A percentile compares a stretch with the other conserved stretches of the same genome.
Evolutionary conservation across 441 rosid species (phyloP).

Genomic region (Viola pubescens): DNA sequence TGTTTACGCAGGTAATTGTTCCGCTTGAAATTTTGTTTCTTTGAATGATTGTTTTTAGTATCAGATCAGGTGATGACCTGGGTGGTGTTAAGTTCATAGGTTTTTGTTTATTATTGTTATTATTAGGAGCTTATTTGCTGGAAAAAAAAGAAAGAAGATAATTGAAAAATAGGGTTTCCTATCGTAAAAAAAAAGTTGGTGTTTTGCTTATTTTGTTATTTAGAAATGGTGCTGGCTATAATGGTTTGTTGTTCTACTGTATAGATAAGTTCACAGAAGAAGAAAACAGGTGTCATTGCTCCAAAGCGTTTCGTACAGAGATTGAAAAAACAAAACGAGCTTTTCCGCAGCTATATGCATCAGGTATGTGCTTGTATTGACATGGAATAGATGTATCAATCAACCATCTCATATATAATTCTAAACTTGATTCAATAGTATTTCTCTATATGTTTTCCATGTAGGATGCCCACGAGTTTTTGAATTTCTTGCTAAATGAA

Average conservation of each 20-base stretch:
- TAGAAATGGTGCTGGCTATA: conserved; percentile 11
- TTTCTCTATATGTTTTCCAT: conserved; percentile 9
- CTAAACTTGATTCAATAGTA: conserved; percentile 7
- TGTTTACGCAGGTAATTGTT: conserved; percentile 70
- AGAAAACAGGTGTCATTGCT: conserved; percentile 97
- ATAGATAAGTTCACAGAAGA: conserved; percentile 95
- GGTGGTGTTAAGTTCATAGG: too few species aligned
- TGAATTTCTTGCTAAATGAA: conserved; percentile 87
- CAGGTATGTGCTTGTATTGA: conserved; percentile 43
- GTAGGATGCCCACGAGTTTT: conserved; percentile 94
- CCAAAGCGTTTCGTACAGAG: conserved; percentile 97
- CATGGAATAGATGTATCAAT: not conserved
- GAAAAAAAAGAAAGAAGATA: not conserved
- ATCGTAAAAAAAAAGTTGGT: not conserved
- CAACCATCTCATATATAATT: not conserved
- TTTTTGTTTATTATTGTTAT: not conserved
- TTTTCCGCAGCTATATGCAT: conserved; percentile 98
- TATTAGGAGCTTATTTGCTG: not conserved
- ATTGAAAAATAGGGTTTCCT: not conserved
- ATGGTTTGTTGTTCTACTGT: conserved; percentile 16
- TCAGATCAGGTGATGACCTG: too few species aligned
- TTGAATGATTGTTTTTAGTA: too few species aligned
- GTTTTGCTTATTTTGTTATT: conserved; percentile 13
- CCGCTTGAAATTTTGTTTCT: too few species aligned
- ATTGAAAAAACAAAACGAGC: conserved; percentile 96